Percentiles rank a stretch among this genome's conserved stretches.
These are phyloP conservation scores for Zasmidium cellare DNA, from an alignment of 2,329 filamentous ascomycete genomes.

Conservation along the genomic window DNA sequence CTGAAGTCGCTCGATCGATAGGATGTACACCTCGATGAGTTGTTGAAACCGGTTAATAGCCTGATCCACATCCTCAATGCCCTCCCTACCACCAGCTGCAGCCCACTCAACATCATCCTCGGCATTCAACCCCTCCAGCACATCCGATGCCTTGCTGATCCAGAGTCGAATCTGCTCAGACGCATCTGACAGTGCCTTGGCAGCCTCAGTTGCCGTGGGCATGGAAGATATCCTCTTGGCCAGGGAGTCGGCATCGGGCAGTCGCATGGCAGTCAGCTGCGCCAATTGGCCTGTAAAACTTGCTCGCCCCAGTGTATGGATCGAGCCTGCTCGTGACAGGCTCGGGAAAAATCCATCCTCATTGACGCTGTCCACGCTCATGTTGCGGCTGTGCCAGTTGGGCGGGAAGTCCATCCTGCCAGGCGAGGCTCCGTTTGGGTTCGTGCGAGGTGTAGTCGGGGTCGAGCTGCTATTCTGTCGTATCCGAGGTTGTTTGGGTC, in stretches of 20 bases:
- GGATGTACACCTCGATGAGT: conserved; percentile 87
- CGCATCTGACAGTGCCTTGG: conserved; percentile 78
- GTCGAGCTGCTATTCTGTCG: conserved; percentile 7
- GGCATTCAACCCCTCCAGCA: conserved; percentile 83
- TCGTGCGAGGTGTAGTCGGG: conserved; percentile 17
- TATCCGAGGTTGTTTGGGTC: conserved; percentile 16
- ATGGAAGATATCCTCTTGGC: conserved; percentile 83
- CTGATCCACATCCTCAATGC: conserved; percentile 66
- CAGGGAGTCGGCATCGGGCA: conserved; percentile 82
- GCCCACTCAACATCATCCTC: conserved; percentile 98
- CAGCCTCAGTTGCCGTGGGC: conserved; percentile 78
- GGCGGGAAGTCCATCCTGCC: conserved; percentile 9
- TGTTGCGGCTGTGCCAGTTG: conserved; percentile 14
- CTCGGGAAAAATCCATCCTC: conserved; percentile 63
- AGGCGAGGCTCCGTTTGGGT: conserved; percentile 17
- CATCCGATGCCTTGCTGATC: conserved; percentile 89
- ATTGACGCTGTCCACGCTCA: conserved; percentile 43
- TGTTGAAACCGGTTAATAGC: conserved; percentile 83
- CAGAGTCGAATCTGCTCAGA: conserved; percentile 91
- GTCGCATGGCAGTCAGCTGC: conserved; percentile 83
- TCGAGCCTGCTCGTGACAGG: conserved; percentile 71
- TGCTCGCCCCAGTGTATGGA: conserved; percentile 88
- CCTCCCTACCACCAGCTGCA: conserved; percentile 81
- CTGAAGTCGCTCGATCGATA: conserved; percentile 91
- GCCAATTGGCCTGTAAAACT: conserved; percentile 93